Percentiles rank a stretch among this genome's conserved stretches.
Evolutionary conservation across 148 eudicot species (phyloP).

Genomic region (Chenopodium berlandieri): DNA sequence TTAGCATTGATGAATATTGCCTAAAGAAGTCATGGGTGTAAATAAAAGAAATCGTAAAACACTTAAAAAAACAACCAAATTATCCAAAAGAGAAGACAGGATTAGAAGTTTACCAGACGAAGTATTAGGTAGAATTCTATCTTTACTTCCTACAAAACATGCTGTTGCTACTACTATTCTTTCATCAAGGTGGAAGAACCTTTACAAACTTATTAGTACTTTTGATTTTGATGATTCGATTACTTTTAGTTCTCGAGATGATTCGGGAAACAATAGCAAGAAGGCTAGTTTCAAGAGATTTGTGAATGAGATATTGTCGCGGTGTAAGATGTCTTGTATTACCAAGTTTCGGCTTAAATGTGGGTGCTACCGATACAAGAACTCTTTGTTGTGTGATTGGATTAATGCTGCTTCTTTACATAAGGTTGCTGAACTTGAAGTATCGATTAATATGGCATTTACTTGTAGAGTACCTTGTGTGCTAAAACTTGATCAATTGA

Average conservation of each 20-base stretch:
- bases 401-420: not conserved
- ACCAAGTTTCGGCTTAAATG: constrained; percentile 22
- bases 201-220: constrained; percentile 14
- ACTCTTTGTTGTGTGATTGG: not conserved
- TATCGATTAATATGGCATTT: constrained; percentile 9
- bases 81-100: constrained; percentile 5
- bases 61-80: not conserved
- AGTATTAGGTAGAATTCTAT: constrained; percentile 18
- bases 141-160: constrained; percentile 24
- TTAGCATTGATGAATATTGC: not conserved
- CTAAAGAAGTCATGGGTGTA: constrained; percentile 1
- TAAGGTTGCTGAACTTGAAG: constrained; percentile 14
- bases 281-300: constrained; percentile 5
- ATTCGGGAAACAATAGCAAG: not conserved
- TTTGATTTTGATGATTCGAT: constrained; percentile 27
- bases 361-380: not conserved
- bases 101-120: constrained; percentile 23
- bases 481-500: not conserved
- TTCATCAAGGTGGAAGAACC: constrained; percentile 18
- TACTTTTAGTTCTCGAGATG: not conserved
- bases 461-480: not conserved
- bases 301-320: constrained; percentile 3
- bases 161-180: constrained; percentile 23
- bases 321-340: constrained; percentile 5
- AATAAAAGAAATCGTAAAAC: constrained; percentile 5